These are phyloP conservation scores for Knoxdaviesia capensis DNA, from an alignment of 2,329 filamentous ascomycete species.

Conservation along the genomic window DNA sequence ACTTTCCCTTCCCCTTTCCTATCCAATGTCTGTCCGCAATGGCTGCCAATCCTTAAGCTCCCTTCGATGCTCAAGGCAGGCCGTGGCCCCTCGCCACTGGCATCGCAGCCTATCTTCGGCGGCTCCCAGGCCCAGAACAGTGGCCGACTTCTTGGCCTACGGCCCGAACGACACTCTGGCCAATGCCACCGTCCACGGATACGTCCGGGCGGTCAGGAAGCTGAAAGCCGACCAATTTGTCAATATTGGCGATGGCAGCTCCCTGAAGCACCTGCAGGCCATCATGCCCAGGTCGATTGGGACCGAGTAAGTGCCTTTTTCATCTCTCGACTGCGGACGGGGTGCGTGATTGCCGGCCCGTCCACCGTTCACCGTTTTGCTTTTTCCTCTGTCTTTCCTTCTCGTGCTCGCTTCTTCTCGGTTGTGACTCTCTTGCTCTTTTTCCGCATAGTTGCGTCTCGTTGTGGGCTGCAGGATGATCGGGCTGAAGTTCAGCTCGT, in stretches of 20 bases:
- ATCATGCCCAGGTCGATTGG: constrained; percentile 54
- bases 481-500: no score
- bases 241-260: constrained; percentile 73
- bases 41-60: no score
- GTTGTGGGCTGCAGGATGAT: no score
- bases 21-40: no score
- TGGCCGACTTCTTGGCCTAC: constrained; percentile 36
- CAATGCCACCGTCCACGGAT: constrained; percentile 51
- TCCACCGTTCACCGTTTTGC: no score
- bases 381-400: constrained; percentile 6
- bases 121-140: constrained; percentile 13
- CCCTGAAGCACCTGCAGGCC: constrained; percentile 58
- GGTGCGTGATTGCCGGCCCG: no score
- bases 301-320: constrained; percentile 38
- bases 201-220: constrained; percentile 65
- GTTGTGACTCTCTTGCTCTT: background rate
- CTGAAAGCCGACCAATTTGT: constrained; percentile 75
- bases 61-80: no score
- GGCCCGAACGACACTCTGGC: constrained; percentile 20
- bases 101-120: constrained; percentile 3
- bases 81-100: no score
- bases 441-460: no score
- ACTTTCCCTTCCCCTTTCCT: no score
- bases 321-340: no score
- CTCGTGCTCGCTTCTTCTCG: background rate